phyloP scores from a whole-genome alignment of 805 yeast genomes.

The Starmerella apicola region DNA sequence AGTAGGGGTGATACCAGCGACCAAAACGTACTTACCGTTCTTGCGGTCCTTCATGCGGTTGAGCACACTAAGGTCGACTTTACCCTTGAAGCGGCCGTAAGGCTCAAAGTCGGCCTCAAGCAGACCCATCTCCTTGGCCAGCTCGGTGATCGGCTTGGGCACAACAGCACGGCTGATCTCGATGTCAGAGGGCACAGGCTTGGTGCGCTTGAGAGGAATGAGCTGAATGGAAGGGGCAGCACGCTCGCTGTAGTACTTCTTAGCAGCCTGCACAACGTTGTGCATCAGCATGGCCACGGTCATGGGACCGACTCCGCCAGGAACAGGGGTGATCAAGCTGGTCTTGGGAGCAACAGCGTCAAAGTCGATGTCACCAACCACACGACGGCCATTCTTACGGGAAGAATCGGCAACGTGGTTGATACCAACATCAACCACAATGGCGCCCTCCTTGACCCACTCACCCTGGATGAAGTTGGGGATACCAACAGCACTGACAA shows the following conservation, averaged over 20 bases:
- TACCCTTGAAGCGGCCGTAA: slow-evolving; percentile 84
- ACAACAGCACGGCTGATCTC: slow-evolving; percentile 78
- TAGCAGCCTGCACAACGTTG: slow-evolving; percentile 74
- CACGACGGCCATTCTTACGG: slow-evolving; percentile 62
- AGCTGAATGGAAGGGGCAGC: slow-evolving; percentile 37
- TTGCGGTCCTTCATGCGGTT: slow-evolving; percentile 52
- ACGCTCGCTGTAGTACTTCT: slow-evolving; percentile 36
- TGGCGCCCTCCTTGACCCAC: slow-evolving; percentile 73
- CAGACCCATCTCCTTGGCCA: slow-evolving; percentile 77
- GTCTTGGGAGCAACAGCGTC: slow-evolving; percentile 52
- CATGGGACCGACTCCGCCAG: slow-evolving; percentile 99
- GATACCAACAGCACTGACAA: slow-evolving; percentile 83
- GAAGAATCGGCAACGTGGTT: slow-evolving; percentile 69
- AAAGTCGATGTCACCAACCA: slow-evolving; percentile 94
- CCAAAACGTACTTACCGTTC: slow-evolving; percentile 79
- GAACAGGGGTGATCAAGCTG: slow-evolving; percentile 80
- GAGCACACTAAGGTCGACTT: slow-evolving; percentile 58
- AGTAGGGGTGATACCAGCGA: slow-evolving; percentile 96
- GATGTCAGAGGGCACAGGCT: slow-evolving; percentile 83
- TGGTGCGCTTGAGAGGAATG: slow-evolving; percentile 38
- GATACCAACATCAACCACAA: slow-evolving; percentile 90
- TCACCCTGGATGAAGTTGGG: slow-evolving; percentile 78
- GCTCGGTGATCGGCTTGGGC: slow-evolving; percentile 67
- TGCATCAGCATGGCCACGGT: slow-evolving; percentile 90
- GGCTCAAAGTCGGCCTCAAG: slow-evolving; percentile 69